Percentiles rank a stretch among this genome's conserved stretches.
Evolutionary conservation across 2,329 filamentous ascomycete genomes (phyloP).

Genomic region (Exophiala oligosperma): DNA sequence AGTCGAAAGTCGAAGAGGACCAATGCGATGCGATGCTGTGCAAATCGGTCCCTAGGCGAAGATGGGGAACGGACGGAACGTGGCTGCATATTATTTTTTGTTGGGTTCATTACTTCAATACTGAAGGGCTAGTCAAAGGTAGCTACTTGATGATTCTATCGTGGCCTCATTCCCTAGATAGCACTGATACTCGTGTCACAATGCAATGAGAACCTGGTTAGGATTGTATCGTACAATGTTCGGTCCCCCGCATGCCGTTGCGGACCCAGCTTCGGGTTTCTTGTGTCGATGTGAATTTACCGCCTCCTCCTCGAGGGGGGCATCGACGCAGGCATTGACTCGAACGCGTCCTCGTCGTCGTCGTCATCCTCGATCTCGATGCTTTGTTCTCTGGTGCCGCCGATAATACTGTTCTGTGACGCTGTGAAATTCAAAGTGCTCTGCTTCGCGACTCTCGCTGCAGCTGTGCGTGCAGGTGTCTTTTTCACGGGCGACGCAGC

Average conservation of each 20-base stretch:
- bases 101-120: background rate
- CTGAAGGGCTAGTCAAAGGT: background rate
- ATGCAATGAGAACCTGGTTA: background rate
- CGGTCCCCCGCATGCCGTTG: too few relatives aligned
- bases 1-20: too few relatives aligned
- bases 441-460: conserved; percentile 31
- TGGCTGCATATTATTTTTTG: background rate
- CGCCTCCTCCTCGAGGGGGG: conserved; percentile 27
- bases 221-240: background rate
- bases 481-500: conserved; percentile 31
- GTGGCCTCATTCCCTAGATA: background rate
- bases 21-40: too few relatives aligned
- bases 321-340: conserved; percentile 39
- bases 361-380: conserved; percentile 32
- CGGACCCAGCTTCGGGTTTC: too few relatives aligned
- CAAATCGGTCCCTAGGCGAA: too few relatives aligned
- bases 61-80: too few relatives aligned
- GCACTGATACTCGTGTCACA: background rate
- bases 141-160: background rate
- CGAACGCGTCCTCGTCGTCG: conserved; percentile 48
- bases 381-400: conserved; percentile 31
- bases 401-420: conserved; percentile 36
- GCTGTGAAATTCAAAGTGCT: conserved; percentile 44
- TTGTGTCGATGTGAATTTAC: conserved; percentile 1
- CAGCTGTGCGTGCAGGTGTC: conserved; percentile 39